Evolutionary conservation across 768 basidiomycete genomes (phyloP).

Genomic region (Serendipita vermifera): DNA sequence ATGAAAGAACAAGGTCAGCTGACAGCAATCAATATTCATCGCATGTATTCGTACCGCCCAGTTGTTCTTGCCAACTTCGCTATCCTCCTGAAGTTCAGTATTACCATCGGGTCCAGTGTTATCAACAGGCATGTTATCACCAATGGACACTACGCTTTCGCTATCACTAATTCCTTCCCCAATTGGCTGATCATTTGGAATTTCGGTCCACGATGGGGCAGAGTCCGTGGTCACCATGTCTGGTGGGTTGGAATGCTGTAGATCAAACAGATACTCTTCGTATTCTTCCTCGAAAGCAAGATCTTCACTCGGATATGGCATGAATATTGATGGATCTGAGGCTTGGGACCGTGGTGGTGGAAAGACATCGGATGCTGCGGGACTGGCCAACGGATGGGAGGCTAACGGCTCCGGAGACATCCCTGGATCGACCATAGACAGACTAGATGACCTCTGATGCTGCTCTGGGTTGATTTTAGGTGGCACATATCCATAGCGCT

Average conservation of each 20-base stretch:
- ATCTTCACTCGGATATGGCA: slow-evolving; percentile 86
- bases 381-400: slow-evolving; percentile 74
- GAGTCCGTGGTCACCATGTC: slow-evolving; percentile 29
- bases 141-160: slow-evolving; percentile 84
- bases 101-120: slow-evolving; percentile 43
- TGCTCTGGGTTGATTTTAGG: slow-evolving; percentile 38
- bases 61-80: slow-evolving; percentile 55
- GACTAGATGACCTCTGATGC: slow-evolving; percentile 71
- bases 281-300: slow-evolving; percentile 95
- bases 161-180: slow-evolving; percentile 86
- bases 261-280: slow-evolving; percentile 86
- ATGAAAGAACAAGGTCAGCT: not conserved
- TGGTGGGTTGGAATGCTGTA: slow-evolving; percentile 54
- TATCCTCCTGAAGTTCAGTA: slow-evolving; percentile 40
- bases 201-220: slow-evolving; percentile 23
- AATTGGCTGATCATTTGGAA: slow-evolving; percentile 35
- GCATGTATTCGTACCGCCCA: slow-evolving; percentile 82
- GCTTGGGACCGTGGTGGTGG: slow-evolving; percentile 84
- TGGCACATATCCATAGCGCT: slow-evolving; percentile 56
- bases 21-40: not conserved
- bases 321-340: slow-evolving; percentile 67
- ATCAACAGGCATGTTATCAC: slow-evolving; percentile 71
- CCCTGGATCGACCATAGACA: slow-evolving; percentile 38
- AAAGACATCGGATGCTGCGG: slow-evolving; percentile 82
- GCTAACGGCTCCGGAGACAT: slow-evolving; percentile 46